Conservation (phyloP, 2,329 filamentous ascomycete species). For the Escovopsis sp. region DNA sequence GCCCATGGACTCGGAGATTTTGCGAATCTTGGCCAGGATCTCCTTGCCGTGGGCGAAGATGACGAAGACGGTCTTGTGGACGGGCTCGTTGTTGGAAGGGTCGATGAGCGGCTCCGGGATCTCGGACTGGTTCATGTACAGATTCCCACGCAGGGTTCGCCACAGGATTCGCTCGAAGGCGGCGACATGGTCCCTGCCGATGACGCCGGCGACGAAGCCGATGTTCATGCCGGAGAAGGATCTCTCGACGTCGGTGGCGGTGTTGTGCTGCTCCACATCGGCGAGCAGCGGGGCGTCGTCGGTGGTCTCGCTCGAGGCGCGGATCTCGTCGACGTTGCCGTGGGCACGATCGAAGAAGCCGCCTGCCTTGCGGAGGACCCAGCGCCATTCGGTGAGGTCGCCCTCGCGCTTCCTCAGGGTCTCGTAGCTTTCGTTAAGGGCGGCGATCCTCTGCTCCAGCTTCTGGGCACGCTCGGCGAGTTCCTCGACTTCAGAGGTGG, state of each 20-base stretch:
- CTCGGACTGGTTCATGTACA: slow-evolving; percentile 99
- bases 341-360: slow-evolving; percentile 96
- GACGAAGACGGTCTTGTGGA: slow-evolving; percentile 97
- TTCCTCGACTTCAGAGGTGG: slow-evolving; percentile 91
- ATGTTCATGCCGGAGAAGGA: slow-evolving; percentile 98
- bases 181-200: slow-evolving; percentile 79
- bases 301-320: slow-evolving; percentile 64
- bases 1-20: slow-evolving; percentile 94
- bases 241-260: slow-evolving; percentile 54
- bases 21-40: slow-evolving; percentile 95
- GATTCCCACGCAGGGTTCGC: slow-evolving; percentile 89
- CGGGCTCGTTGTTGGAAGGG: slow-evolving; percentile 78
- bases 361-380: slow-evolving; percentile 90
- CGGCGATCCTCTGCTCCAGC: slow-evolving; percentile 79
- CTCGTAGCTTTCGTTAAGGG: slow-evolving; percentile 96
- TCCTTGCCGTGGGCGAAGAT: slow-evolving; percentile 98
- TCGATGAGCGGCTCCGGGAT: slow-evolving; percentile 89
- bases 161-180: slow-evolving; percentile 96
- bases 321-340: slow-evolving; percentile 91
- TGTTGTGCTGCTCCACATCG: slow-evolving; percentile 73
- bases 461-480: slow-evolving; percentile 83
- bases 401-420: slow-evolving; percentile 95
- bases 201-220: slow-evolving; percentile 93
- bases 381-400: slow-evolving; percentile 94
- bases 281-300: slow-evolving; percentile 88